phyloP scores from a whole-genome alignment of 805 yeast genomes.

The Debaryomyces tyrocola region DNA sequence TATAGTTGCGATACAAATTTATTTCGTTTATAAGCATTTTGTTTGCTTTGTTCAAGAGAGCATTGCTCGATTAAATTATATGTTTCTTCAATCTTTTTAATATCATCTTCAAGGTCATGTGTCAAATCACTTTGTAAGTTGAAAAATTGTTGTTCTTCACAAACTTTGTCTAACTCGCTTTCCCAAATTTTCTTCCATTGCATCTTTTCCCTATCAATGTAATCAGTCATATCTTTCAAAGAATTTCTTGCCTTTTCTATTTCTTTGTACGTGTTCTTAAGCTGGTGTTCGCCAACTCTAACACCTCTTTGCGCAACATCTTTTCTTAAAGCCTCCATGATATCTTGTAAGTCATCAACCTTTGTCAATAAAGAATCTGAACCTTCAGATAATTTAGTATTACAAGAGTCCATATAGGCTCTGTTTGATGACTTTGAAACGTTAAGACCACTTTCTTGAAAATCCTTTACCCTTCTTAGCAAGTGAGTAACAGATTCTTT shows the following conservation, averaged over 20 bases:
- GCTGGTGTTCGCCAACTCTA: constrained; percentile 71
- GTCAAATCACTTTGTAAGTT: constrained; percentile 86
- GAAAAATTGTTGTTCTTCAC: constrained; percentile 92
- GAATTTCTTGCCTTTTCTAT: constrained; percentile 55
- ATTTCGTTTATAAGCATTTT: constrained; percentile 42
- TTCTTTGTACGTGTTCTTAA: constrained; percentile 65
- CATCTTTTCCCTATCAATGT: constrained; percentile 69
- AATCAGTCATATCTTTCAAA: constrained; percentile 55
- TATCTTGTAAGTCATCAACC: constrained; percentile 90
- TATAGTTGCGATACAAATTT: constrained; percentile 43
- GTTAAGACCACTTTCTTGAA: constrained; percentile 49
- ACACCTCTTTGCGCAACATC: constrained; percentile 93
- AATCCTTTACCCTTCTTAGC: constrained; percentile 45
- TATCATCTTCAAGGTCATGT: constrained; percentile 75
- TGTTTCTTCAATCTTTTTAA: constrained; percentile 78
- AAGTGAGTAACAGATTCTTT: constrained; percentile 45
- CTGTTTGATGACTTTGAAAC: constrained; percentile 39
- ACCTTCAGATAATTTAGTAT: constrained; percentile 68
- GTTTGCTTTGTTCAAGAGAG: constrained; percentile 72
- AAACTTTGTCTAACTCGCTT: constrained; percentile 79
- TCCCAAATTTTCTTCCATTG: constrained; percentile 94
- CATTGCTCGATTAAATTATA: constrained; percentile 79
- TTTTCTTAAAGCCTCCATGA: constrained; percentile 82
- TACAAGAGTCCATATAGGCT: constrained; percentile 74
- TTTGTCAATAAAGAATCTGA: constrained; percentile 72